Evolutionary conservation across 345 rosid species (phyloP).

Genomic region (Dovyalis caffra): DNA sequence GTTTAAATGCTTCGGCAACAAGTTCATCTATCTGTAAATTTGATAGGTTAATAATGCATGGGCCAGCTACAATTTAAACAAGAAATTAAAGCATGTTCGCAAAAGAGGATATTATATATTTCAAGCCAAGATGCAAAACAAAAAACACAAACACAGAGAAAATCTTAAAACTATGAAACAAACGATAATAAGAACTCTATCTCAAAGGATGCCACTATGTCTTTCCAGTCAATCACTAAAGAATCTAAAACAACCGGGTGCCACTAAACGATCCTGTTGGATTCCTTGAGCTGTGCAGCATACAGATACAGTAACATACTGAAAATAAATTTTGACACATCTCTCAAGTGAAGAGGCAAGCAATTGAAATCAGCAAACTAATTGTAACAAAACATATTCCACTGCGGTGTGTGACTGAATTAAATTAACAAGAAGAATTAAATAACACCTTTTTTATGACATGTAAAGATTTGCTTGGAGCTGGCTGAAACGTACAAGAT

Average conservation of each 20-base stretch:
- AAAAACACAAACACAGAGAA: not conserved
- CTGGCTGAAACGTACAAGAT: not conserved
- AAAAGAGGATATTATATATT: not conserved
- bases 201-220: not conserved
- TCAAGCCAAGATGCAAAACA: not conserved
- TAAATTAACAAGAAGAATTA: no score
- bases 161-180: not conserved
- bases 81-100: not conserved
- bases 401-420: no score
- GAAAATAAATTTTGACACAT: not conserved
- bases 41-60: not conserved
- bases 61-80: not conserved
- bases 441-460: not conserved
- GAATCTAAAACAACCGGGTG: not conserved
- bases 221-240: not conserved
- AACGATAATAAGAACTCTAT: not conserved
- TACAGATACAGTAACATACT: not conserved
- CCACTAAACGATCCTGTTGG: not conserved
- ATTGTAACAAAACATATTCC: no score
- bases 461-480: not conserved
- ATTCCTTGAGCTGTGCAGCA: not conserved
- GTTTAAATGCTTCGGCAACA: constrained; percentile 60
- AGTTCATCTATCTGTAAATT: constrained; percentile 76
- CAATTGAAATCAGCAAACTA: not conserved
- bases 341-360: not conserved